These are phyloP conservation scores for Calonectria pauciramosa DNA, from an alignment of 2,329 filamentous ascomycete genomes.

Conservation along the genomic window DNA sequence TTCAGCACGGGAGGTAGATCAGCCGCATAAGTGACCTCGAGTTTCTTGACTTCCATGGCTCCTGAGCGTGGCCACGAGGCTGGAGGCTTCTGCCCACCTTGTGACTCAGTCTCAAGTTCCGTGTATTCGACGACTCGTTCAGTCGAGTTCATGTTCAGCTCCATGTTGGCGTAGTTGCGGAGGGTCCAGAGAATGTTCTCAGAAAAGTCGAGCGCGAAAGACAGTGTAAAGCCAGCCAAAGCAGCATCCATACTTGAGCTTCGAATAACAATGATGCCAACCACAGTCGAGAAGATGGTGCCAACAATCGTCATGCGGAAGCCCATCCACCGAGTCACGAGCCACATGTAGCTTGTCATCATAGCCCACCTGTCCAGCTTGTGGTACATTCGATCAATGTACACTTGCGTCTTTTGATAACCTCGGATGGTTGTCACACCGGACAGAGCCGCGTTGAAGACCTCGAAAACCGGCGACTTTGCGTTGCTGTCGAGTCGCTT, in stretches of 20 bases:
- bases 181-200: slow-evolving; percentile 75
- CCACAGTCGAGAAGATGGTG: slow-evolving; percentile 75
- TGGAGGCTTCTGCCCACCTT: slow-evolving; percentile 72
- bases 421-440: slow-evolving; percentile 83
- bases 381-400: slow-evolving; percentile 77
- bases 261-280: slow-evolving; percentile 74
- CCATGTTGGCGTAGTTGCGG: slow-evolving; percentile 77
- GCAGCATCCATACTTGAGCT: slow-evolving; percentile 75
- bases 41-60: slow-evolving; percentile 77
- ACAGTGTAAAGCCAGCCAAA: slow-evolving; percentile 81
- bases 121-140: slow-evolving; percentile 84
- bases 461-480: slow-evolving; percentile 85
- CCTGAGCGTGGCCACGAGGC: slow-evolving; percentile 84
- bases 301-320: slow-evolving; percentile 80
- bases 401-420: slow-evolving; percentile 77
- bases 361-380: slow-evolving; percentile 78
- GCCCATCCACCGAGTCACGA: slow-evolving; percentile 83
- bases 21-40: slow-evolving; percentile 79
- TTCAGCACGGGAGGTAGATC: slow-evolving; percentile 80
- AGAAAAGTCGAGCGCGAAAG: slow-evolving; percentile 80
- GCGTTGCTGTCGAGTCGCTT: slow-evolving; percentile 83
- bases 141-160: slow-evolving; percentile 84
- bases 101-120: slow-evolving; percentile 75
- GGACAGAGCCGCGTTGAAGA: slow-evolving; percentile 79
- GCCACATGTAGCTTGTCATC: slow-evolving; percentile 76